Evolutionary conservation across 345 rosid genomes (phyloP).

Genomic region (Raphanus sativus): DNA sequence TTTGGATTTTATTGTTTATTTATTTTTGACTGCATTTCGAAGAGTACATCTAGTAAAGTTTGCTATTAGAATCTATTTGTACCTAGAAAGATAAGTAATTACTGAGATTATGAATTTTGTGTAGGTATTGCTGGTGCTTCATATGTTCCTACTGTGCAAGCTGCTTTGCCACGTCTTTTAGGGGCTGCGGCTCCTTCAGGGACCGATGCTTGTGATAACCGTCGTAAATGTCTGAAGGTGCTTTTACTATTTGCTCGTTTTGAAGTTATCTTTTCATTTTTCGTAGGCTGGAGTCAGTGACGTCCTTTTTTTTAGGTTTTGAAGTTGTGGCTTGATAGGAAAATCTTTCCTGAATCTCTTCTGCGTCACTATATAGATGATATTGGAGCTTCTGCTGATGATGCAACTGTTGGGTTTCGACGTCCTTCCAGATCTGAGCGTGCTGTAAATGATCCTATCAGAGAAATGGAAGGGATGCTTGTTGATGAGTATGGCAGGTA

Average conservation of each 20-base stretch:
- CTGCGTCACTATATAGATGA: slow-evolving; percentile 78
- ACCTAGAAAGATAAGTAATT: background rate
- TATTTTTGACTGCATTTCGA: background rate
- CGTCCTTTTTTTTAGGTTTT: slow-evolving; percentile 55
- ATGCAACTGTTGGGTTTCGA: slow-evolving; percentile 55
- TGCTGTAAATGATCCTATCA: slow-evolving; percentile 88
- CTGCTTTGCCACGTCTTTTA: slow-evolving; percentile 92
- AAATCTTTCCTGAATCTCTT: slow-evolving; percentile 76
- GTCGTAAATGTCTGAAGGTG: slow-evolving; percentile 97
- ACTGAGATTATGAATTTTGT: slow-evolving; percentile 17
- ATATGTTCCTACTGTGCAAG: slow-evolving; percentile 83
- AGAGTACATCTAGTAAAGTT: slow-evolving; percentile 7
- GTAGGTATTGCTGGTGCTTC: slow-evolving; percentile 93
- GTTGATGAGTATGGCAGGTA: slow-evolving; percentile 99
- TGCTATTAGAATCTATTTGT: background rate
- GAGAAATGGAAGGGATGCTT: slow-evolving; percentile 99
- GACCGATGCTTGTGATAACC: slow-evolving; percentile 82
- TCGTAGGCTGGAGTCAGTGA: slow-evolving; percentile 26
- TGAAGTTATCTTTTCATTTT: background rate
- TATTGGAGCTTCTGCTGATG: slow-evolving; percentile 77
- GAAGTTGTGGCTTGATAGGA: slow-evolving; percentile 93
- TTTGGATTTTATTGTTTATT: background rate
- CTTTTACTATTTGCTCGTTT: background rate
- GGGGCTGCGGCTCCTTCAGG: slow-evolving; percentile 96
- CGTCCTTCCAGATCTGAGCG: slow-evolving; percentile 97